Conservation (phyloP, 2,329 filamentous ascomycete genomes). For the Bisporella sp. region DNA sequence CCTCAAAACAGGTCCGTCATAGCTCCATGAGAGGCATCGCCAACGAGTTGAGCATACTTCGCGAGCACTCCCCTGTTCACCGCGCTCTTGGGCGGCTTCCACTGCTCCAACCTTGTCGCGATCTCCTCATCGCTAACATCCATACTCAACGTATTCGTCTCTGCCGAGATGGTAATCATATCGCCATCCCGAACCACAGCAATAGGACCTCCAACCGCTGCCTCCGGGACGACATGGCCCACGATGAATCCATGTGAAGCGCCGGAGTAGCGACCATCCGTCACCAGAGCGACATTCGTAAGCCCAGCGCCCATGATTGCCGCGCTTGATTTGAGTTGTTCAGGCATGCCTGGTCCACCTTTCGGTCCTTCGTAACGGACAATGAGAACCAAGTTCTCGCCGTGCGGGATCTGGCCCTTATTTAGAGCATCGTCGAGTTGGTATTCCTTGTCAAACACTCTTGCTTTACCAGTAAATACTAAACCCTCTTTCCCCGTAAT, state of each 20-base stretch:
- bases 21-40: constrained; percentile 85
- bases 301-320: constrained; percentile 90
- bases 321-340: constrained; percentile 81
- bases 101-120: constrained; percentile 51
- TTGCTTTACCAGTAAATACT: constrained; percentile 70
- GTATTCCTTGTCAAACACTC: constrained; percentile 51
- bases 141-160: constrained; percentile 66
- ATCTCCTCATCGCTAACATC: constrained; percentile 62
- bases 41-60: constrained; percentile 83
- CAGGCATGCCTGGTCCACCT: constrained; percentile 92
- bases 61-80: constrained; percentile 80
- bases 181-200: constrained; percentile 77
- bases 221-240: constrained; percentile 87
- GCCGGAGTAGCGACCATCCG: constrained; percentile 83
- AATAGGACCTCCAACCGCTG: constrained; percentile 81
- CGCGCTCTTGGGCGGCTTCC: constrained; percentile 63
- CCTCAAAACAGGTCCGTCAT: constrained; percentile 69
- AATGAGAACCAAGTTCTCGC: constrained; percentile 80
- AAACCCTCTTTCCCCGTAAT: constrained; percentile 94
- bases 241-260: constrained; percentile 91
- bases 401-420: constrained; percentile 57
- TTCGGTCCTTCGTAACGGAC: constrained; percentile 92
- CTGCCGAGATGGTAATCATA: constrained; percentile 77
- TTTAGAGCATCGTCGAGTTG: constrained; percentile 37
- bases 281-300: constrained; percentile 83